Conservation (phyloP, 306 rosid genomes). For the Quercus glauca region DNA sequence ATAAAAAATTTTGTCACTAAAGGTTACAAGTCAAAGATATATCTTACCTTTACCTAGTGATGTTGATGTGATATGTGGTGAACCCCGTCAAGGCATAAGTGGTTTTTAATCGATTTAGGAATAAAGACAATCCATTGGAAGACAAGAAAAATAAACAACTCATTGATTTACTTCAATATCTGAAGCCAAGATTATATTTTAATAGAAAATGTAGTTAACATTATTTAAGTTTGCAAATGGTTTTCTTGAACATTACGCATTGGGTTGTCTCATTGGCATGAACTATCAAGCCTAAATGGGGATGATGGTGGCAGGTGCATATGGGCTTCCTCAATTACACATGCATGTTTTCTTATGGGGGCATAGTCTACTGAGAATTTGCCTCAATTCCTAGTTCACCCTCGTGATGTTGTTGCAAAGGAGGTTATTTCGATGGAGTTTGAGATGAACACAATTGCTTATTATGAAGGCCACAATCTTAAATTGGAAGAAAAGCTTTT, state of each 20-base stretch:
- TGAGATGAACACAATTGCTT: constrained; percentile 64
- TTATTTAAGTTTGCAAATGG: constrained; percentile 70
- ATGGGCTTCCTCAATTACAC: constrained; percentile 93
- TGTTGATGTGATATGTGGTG: constrained; percentile 86
- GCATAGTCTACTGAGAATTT: constrained; percentile 72
- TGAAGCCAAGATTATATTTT: constrained; percentile 75
- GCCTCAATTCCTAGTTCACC: constrained; percentile 79
- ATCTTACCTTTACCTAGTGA: constrained; percentile 76
- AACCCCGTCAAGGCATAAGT: constrained; percentile 94
- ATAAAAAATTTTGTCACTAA: constrained; percentile 44
- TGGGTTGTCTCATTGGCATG: constrained; percentile 85
- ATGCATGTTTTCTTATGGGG: constrained; percentile 91
- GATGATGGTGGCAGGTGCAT: constrained; percentile 83
- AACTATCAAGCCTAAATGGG: constrained; percentile 87
- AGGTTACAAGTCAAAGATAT: constrained; percentile 41
- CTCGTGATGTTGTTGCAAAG: constrained; percentile 64
- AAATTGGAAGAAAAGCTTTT: constrained; percentile 43
- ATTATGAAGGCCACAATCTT: constrained; percentile 33
- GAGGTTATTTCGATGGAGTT: constrained; percentile 64
- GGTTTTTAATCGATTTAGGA: constrained; percentile 85
- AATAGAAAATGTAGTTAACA: constrained; percentile 89
- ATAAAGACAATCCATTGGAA: constrained; percentile 60
- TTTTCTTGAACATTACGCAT: constrained; percentile 86
- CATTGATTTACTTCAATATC: constrained; percentile 69
- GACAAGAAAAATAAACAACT: constrained; percentile 88